Conservation (phyloP, 768 basidiomycete genomes). For the Flagelloscypha sp. region DNA sequence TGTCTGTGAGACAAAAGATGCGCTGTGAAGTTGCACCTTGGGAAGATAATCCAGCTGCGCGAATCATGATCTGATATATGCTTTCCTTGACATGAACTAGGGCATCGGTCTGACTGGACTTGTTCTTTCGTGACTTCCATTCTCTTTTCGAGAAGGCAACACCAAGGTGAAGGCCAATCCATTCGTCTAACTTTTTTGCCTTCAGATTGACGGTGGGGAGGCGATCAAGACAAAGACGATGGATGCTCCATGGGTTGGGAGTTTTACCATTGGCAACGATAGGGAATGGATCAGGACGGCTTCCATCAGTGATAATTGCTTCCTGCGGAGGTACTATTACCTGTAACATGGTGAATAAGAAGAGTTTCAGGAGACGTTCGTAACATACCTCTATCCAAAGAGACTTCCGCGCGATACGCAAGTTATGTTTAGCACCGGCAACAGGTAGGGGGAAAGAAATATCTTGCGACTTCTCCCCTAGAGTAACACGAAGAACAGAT, state of each 20-base stretch:
- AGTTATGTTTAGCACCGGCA: slow-evolving; percentile 23
- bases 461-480: slow-evolving; percentile 18
- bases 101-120: slow-evolving; percentile 16
- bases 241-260: slow-evolving; percentile 22
- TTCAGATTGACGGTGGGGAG: slow-evolving; percentile 19
- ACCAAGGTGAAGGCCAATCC: slow-evolving; percentile 27
- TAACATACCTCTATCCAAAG: slow-evolving; percentile 32
- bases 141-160: too few relatives aligned
- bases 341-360: slow-evolving; percentile 24
- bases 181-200: slow-evolving; percentile 7
- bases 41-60: slow-evolving; percentile 16
- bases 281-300: slow-evolving; percentile 17
- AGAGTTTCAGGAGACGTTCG: slow-evolving; percentile 2
- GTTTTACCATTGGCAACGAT: slow-evolving; percentile 8
- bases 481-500: slow-evolving; percentile 21
- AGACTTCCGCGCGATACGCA: slow-evolving; percentile 48
- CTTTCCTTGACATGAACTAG: slow-evolving; percentile 25
- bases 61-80: slow-evolving; percentile 19
- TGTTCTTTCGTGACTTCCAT: slow-evolving; percentile 4
- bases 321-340: slow-evolving; percentile 15
- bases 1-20: slow-evolving; percentile 15
- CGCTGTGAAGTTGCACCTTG: slow-evolving; percentile 6
- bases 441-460: slow-evolving; percentile 39
- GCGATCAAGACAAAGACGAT: slow-evolving; percentile 22
- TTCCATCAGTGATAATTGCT: slow-evolving; percentile 13